phyloP scores from a whole-genome alignment of 306 rosid species.

The Casuarina glauca region DNA sequence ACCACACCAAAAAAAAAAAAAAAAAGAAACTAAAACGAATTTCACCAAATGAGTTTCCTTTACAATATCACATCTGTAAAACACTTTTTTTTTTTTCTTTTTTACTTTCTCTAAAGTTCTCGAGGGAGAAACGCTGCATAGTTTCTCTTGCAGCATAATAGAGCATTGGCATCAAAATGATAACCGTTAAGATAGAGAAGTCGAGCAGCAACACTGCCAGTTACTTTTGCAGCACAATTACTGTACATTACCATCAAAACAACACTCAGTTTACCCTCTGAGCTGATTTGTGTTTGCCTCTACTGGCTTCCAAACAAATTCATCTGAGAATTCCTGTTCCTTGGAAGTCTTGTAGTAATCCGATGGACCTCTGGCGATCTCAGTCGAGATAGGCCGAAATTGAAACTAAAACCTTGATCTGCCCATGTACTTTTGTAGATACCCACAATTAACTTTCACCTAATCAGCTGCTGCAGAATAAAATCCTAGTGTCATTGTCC shows the following conservation, averaged over 20 bases:
- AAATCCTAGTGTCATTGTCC: slow-evolving; percentile 30
- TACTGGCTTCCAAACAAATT: background rate
- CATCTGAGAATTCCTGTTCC: background rate
- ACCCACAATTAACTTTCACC: slow-evolving; percentile 32
- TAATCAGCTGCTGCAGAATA: slow-evolving; percentile 40
- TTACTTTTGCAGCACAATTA: background rate
- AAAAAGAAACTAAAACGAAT: too few species aligned
- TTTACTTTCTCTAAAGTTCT: too few species aligned
- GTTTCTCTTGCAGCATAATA: too few species aligned
- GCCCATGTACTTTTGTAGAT: slow-evolving; percentile 24
- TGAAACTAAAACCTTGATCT: slow-evolving; percentile 18
- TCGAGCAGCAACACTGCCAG: background rate
- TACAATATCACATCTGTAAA: too few species aligned
- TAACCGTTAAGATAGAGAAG: background rate
- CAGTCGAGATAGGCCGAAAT: slow-evolving; percentile 10
- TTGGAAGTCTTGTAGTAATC: slow-evolving; percentile 8
- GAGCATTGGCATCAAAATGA: too few species aligned
- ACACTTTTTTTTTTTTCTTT: too few species aligned
- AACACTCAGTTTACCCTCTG: background rate
- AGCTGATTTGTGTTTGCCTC: slow-evolving; percentile 1
- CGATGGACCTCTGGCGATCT: background rate
- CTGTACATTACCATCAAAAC: background rate
- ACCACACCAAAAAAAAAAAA: too few species aligned
- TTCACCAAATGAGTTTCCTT: too few species aligned
- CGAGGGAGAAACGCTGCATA: too few species aligned